Evolutionary conservation across 805 yeast genomes (phyloP), one percentile per base, ranked within the genome.

Genomic region (Naumovozyma baii): DNA sequence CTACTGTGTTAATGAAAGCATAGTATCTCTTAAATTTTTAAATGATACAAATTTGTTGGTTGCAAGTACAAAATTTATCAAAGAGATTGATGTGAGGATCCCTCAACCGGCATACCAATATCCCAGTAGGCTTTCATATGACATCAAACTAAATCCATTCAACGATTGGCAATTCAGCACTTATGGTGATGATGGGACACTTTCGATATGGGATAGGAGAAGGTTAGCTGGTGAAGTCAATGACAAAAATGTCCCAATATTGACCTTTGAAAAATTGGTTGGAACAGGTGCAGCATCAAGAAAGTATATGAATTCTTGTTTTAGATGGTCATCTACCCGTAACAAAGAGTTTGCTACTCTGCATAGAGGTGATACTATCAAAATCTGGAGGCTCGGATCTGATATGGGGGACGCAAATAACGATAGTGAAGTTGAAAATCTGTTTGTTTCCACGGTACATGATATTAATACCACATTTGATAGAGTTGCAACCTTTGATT

Each of bases 401-500:
- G 74, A 72, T 3, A 82, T 76, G 16, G 36, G 52, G 1, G 35
- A 44, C 1, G 43, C 39, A 33, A 52, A 46, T 9, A 33, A 44
- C 12, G 48, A 47, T n/a, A 33, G 38, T 10, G 47, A 45, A n/a
- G 66, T 67, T 16, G 85, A 82, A 31, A 69, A 79, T 3, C 57
- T 83, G 26, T 86, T 85, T 59, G 87, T 85, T 1, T 73, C 92
- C 0, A 68, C 75, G 30, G 95, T 86, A 2, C 68, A 75, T 35
- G 95, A 86, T 55, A 74, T 76, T 9, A 74, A 73, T 42, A 80
- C 94, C 0, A 83, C 80, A 39, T 78, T 73, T 51, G 95, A 87
- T 47, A 71, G 88, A 48, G 94, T 87, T 1, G 77, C 82, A 1
- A 80, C 95, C 0, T 87, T 81, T 61, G 96, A 87, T 57, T 87